These are phyloP conservation scores for Starmera caribaea DNA, from an alignment of 805 yeast genomes.

Conservation along the genomic window DNA sequence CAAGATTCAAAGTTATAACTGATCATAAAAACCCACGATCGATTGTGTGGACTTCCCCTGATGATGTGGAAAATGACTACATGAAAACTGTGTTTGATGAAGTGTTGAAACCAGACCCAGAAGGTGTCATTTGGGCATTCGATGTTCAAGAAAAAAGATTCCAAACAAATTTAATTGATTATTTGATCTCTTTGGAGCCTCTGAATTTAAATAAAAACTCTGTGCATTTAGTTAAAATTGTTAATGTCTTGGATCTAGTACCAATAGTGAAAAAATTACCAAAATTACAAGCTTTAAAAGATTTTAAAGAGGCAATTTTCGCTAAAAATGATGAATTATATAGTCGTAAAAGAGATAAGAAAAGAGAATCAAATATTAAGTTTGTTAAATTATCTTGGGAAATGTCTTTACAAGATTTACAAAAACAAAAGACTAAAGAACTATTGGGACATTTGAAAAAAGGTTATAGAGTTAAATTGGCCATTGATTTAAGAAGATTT, in stretches of 20 bases:
- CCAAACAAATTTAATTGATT: neutral
- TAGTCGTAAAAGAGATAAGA: conserved; percentile 17
- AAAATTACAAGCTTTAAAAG: conserved; percentile 17
- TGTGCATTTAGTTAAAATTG: conserved; percentile 8
- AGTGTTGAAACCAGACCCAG: neutral
- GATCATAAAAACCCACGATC: too few species aligned
- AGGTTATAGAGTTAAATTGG: conserved; percentile 30
- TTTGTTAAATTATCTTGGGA: conserved; percentile 45
- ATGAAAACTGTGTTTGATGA: neutral
- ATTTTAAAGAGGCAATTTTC: conserved; percentile 15
- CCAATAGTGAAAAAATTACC: conserved; percentile 7
- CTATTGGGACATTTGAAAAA: conserved; percentile 33
- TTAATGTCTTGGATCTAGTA: conserved; percentile 7
- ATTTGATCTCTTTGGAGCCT: neutral
- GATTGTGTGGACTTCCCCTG: neutral
- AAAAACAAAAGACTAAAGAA: conserved; percentile 43
- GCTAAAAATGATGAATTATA: conserved; percentile 10
- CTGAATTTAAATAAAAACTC: conserved; percentile 5
- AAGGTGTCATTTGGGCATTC: neutral
- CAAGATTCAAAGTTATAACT: too few species aligned
- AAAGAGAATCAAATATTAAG: conserved; percentile 28
- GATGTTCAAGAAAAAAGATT: neutral
- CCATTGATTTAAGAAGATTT: conserved; percentile 29
- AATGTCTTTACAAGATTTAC: conserved; percentile 41
- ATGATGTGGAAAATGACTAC: neutral